Conservation (phyloP, 1,284 basidiomycete species). For the Heterobasidion annosum region DNA sequence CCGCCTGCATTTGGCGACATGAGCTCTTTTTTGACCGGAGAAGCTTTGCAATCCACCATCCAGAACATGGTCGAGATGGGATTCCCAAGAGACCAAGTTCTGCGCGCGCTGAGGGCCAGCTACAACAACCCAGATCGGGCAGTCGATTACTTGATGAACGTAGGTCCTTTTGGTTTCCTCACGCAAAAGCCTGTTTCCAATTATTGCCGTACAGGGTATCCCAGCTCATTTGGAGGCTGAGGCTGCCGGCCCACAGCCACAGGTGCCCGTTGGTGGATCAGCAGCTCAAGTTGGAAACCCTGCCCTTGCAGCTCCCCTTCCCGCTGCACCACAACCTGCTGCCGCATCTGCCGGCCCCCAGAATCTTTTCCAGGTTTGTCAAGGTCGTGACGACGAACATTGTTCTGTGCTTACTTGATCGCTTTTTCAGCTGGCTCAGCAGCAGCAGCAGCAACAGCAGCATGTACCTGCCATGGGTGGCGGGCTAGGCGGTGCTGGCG, state of each 20-base stretch:
- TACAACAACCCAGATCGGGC: constrained; percentile 99
- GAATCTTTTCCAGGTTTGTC: constrained; percentile 67
- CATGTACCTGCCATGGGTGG: too few relatives aligned
- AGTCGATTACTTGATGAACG: constrained; percentile 94
- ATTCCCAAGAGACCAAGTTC: constrained; percentile 80
- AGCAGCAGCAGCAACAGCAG: constrained; percentile 44
- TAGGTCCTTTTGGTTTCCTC: constrained; percentile 29
- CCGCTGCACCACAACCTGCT: constrained; percentile 22
- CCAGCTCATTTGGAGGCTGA: constrained; percentile 62
- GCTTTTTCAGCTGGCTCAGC: constrained; percentile 53
- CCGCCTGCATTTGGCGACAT: constrained; percentile 32
- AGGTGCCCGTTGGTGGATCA: constrained; percentile 27
- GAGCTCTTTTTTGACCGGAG: constrained; percentile 65
- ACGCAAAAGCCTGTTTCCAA: constrained; percentile 1
- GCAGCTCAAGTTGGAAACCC: constrained; percentile 25
- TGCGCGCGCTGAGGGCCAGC: constrained; percentile 84
- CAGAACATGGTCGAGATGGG: constrained; percentile 92
- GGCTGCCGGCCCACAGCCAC: constrained; percentile 23
- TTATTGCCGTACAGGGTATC: constrained; percentile 51
- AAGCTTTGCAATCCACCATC: constrained; percentile 68
- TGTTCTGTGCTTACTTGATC: constrained; percentile 3
- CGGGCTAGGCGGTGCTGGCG: constrained; percentile 15
- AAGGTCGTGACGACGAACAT: constrained; percentile 4
- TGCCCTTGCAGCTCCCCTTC: constrained; percentile 20
- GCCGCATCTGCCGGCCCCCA: constrained; percentile 33